These are phyloP conservation scores for Trichoderma gracile DNA, from an alignment of 2,329 filamentous ascomycete genomes.

Conservation along the genomic window DNA sequence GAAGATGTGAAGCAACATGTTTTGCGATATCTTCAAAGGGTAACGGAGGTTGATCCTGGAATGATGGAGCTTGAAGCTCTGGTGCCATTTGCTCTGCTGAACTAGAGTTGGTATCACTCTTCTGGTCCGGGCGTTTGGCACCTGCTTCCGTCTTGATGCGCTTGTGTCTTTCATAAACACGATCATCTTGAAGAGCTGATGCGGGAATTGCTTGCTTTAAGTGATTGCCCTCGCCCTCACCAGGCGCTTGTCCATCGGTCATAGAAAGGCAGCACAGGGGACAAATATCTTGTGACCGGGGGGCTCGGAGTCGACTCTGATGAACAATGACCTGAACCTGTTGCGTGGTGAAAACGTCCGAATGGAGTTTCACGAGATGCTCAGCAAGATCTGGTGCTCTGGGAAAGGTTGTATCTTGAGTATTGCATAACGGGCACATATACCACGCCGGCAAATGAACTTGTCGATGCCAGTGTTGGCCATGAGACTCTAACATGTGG, in stretches of 20 bases:
- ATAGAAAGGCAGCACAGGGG: constrained; percentile 17
- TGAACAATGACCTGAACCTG: constrained; percentile 3
- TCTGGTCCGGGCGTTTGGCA: not conserved
- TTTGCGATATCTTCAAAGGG: not conserved
- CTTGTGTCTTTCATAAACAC: not conserved
- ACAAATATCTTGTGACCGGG: constrained; percentile 3
- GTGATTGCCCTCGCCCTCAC: not conserved
- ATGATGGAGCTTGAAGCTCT: not conserved
- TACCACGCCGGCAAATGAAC: constrained; percentile 18
- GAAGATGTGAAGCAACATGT: not conserved
- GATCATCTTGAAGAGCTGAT: accelerated
- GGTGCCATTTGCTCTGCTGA: not conserved
- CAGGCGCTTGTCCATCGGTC: not conserved
- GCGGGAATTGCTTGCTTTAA: not conserved
- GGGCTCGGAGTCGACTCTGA: constrained; percentile 7
- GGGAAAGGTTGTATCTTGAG: not conserved
- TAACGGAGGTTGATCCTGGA: not conserved
- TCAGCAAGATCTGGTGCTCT: not conserved
- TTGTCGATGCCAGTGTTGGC: constrained; percentile 25
- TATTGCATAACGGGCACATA: constrained; percentile 25
- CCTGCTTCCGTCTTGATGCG: not conserved
- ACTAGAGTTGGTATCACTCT: not conserved
- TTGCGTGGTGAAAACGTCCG: not conserved
- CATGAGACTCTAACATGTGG: constrained; percentile 23
- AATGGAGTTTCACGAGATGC: not conserved